Evolutionary conservation across 805 yeast genomes (phyloP).

Genomic region (Naumovozyma castellii): DNA sequence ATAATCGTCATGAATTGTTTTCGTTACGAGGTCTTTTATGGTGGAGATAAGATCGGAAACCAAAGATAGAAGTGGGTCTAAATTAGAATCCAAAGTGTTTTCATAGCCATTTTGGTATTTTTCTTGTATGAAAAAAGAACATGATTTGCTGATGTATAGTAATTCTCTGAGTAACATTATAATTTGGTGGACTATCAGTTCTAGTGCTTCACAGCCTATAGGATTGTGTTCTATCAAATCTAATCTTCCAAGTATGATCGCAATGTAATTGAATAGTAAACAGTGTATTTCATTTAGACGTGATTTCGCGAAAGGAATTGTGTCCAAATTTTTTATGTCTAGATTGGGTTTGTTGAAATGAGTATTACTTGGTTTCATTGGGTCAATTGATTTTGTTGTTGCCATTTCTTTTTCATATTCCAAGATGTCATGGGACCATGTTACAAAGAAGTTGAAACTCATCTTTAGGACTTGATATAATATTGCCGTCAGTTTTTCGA

Average conservation of each 20-base stretch:
- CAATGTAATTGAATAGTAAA: conserved; percentile 50
- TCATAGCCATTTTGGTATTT: conserved; percentile 24
- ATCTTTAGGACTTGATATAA: conserved; percentile 59
- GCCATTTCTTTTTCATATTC: conserved; percentile 33
- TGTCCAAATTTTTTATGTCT: no score
- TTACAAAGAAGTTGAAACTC: conserved; percentile 52
- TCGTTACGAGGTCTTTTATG: conserved; percentile 53
- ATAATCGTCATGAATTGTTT: conserved; percentile 37
- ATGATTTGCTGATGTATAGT: conserved; percentile 47
- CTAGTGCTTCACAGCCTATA: conserved; percentile 58
- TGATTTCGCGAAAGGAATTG: conserved; percentile 53
- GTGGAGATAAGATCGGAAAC: conserved; percentile 58
- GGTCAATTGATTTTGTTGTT: not conserved
- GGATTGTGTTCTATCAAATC: conserved; percentile 70
- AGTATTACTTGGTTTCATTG: no score
- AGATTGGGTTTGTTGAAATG: no score
- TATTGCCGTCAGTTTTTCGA: conserved; percentile 53
- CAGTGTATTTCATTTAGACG: conserved; percentile 58
- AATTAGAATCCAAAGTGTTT: conserved; percentile 31
- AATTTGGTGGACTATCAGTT: conserved; percentile 58
- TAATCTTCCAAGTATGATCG: conserved; percentile 62
- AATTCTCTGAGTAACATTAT: conserved; percentile 56
- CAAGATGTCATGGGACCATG: conserved; percentile 63
- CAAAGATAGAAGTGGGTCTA: conserved; percentile 49
- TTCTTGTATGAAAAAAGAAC: conserved; percentile 30